Evolutionary conservation across 2,329 filamentous ascomycete species (phyloP).

Genomic region (Fusarium sororula): DNA sequence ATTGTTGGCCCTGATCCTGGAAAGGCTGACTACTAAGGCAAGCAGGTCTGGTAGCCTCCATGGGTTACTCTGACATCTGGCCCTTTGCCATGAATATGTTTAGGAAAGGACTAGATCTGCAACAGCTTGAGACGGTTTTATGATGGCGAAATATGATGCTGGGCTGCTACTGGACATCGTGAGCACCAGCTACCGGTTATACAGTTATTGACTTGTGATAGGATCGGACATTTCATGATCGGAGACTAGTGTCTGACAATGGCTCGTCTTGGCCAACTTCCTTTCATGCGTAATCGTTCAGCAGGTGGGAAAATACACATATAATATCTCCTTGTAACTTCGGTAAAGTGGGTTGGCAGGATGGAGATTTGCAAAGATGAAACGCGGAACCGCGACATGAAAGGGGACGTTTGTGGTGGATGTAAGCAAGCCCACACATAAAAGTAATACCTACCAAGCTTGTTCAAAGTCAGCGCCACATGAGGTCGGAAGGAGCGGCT

Average conservation of each 20-base stretch:
- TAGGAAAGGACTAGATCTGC: neutral
- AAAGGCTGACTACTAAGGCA: constrained; percentile 6
- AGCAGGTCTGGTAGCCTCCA: neutral
- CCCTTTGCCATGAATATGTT: neutral
- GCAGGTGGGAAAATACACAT: neutral
- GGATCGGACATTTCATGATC: neutral
- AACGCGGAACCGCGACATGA: constrained; percentile 9
- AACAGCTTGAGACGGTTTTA: constrained; percentile 8
- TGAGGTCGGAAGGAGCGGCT: constrained; percentile 22
- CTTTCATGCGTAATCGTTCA: neutral
- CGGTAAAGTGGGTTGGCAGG: constrained; percentile 12
- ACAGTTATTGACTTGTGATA: neutral
- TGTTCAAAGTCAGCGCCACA: constrained; percentile 8
- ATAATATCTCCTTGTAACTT: constrained; percentile 1
- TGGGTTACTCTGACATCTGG: neutral
- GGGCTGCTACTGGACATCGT: neutral
- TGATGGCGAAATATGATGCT: constrained; percentile 33
- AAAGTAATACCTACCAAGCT: neutral
- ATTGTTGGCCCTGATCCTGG: constrained; percentile 13
- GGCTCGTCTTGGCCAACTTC: neutral
- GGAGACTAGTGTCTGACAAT: neutral
- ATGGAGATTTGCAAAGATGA: constrained; percentile 25
- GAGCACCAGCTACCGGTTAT: neutral
- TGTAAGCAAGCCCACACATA: neutral
- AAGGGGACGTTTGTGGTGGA: neutral